phyloP scores from a whole-genome alignment of 1,139 yeast genomes.

The Candida tetrigidarum region DNA sequence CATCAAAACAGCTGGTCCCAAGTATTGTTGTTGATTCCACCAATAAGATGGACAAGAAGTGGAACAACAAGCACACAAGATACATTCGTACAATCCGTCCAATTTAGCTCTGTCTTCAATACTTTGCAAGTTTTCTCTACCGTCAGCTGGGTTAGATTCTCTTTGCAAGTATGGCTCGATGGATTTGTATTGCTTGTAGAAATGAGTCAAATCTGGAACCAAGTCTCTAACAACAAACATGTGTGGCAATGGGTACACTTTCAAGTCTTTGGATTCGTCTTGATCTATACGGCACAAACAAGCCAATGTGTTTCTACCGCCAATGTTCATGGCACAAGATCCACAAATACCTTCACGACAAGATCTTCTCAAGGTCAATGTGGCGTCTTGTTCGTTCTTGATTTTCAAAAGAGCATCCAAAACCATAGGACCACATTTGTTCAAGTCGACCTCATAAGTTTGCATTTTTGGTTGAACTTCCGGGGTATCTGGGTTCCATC shows the following conservation, averaged over 20 bases:
- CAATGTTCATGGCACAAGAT: conserved; percentile 99
- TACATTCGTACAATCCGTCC: conserved; percentile 97
- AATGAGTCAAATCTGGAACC: conserved; percentile 97
- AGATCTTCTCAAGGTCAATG: conserved; percentile 95
- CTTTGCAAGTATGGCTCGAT: conserved; percentile 97
- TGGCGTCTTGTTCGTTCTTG: conserved; percentile 95
- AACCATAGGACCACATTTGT: conserved; percentile 97
- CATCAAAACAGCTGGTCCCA: conserved; percentile 98
- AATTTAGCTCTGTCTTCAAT: conserved; percentile 94
- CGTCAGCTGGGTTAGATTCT: conserved; percentile 79
- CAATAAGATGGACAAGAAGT: conserved; percentile 99
- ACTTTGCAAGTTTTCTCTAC: conserved; percentile 91
- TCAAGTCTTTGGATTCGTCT: conserved; percentile 72
- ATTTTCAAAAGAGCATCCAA: conserved; percentile 93
- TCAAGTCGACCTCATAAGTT: conserved; percentile 81
- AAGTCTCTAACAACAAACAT: conserved; percentile 97
- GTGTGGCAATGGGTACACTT: conserved; percentile 97
- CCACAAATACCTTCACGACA: conserved; percentile 99
- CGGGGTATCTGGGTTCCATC: conserved; percentile 99
- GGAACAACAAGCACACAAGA: conserved; percentile 98
- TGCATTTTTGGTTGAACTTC: conserved; percentile 89
- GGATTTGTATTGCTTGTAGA: conserved; percentile 98
- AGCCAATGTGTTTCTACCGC: conserved; percentile 96
- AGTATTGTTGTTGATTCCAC: conserved; percentile 99
- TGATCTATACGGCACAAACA: conserved; percentile 94